Base-by-base conservation (phyloP, 139 green algal genomes). In the Tetraselmis chui region DNA sequence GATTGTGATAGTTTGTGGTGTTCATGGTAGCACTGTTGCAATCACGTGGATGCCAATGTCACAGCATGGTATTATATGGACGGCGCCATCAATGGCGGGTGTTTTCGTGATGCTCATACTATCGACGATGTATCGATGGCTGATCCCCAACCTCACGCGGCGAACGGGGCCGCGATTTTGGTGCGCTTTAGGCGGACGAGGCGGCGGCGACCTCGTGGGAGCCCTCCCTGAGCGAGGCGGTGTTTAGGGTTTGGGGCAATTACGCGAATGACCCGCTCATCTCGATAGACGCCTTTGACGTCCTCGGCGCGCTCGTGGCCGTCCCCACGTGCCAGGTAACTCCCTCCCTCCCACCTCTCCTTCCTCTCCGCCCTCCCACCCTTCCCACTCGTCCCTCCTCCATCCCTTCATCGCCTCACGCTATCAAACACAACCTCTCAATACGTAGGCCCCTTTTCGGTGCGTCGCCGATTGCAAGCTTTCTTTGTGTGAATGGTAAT, bases 231-330 rank as follows among this genome's bases (percentile, higher is more conserved):
- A 80, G 82, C 1, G 85, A 87, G 5, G 67, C 81, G 2, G 74
- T 87, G 75, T 83, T 95, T 28, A 59, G 76, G 22, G 80, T 90
- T 0, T 96, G 93, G 93, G 80, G 87, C 0, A 30, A 78, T 26
- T 81, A 96, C 30, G 83, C 91, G 2, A 79, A 79, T 5, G 93
- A 96, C 82, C 93, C 92, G 1, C 81, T 96, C 30, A 81, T 96
- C n/a, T 76, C 82, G n/a, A 79, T 83, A 26, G 90, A 92, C 30
- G 87, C 90, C 1, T 29, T 81, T 23, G 90, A 90, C 5, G 86
- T 93, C 23, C 78, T 96, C n/a, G 81, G 88, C 30, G 89, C 82
- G 28, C 80, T 93, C 25, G 88, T 91, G 0, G 78, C 59, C 26
- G 83, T 81, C 30, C 86, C 84, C 22, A 80, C 59, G 32, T 91